phyloP scores from a whole-genome alignment of 192 early-diverging fungal genomes.

The Chytriomyces sp. region DNA sequence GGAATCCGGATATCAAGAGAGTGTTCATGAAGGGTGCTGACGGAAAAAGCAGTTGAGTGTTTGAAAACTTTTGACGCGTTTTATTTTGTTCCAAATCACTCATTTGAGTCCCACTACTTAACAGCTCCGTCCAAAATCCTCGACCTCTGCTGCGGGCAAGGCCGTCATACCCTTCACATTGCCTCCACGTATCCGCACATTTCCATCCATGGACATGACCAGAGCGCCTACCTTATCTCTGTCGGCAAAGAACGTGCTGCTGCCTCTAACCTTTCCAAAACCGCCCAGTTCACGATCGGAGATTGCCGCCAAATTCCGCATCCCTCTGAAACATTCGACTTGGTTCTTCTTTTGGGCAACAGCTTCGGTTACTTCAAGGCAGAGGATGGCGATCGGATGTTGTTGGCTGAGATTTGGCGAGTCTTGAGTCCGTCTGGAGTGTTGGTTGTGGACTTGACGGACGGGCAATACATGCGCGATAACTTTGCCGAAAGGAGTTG shows the following conservation, averaged over 20 bases:
- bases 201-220: slow-evolving; percentile 62
- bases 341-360: slow-evolving; percentile 68
- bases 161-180: slow-evolving; percentile 62
- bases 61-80: neutral
- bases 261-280: slow-evolving; percentile 21
- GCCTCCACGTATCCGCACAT: slow-evolving; percentile 62
- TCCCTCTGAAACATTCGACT: slow-evolving; percentile 53
- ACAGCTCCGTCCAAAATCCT: slow-evolving; percentile 43
- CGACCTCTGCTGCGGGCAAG: slow-evolving; percentile 75
- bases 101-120: neutral
- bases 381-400: slow-evolving; percentile 53
- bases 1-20: slow-evolving; percentile 37
- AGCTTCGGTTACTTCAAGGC: slow-evolving; percentile 70
- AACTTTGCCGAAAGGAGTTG: slow-evolving; percentile 62
- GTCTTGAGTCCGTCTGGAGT: slow-evolving; percentile 60
- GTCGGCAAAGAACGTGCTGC: slow-evolving; percentile 57
- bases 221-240: slow-evolving; percentile 62
- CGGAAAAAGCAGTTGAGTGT: neutral
- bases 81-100: neutral
- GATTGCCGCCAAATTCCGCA: slow-evolving; percentile 66
- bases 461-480: slow-evolving; percentile 62
- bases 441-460: slow-evolving; percentile 64
- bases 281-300: slow-evolving; percentile 61
- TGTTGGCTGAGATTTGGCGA: slow-evolving; percentile 57
- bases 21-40: slow-evolving; percentile 39